These are phyloP conservation scores for Teunomyces atbi DNA, from an alignment of 805 yeast genomes.

Conservation along the genomic window DNA sequence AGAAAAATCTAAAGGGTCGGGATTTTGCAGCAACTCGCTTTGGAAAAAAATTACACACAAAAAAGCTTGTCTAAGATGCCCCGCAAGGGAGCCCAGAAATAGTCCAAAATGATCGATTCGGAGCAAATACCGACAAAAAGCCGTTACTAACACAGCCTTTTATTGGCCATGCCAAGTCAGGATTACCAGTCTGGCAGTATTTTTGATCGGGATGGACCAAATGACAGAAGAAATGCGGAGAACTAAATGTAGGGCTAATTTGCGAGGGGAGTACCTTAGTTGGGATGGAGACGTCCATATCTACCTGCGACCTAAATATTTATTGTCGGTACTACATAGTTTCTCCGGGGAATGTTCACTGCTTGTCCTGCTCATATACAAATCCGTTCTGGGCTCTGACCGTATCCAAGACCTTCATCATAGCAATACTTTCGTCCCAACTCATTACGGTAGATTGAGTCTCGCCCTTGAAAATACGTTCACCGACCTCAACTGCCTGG, in stretches of 20 bases:
- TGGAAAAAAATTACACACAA: not conserved
- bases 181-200: not conserved
- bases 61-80: not conserved
- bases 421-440: slow-evolving; percentile 44
- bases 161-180: not conserved
- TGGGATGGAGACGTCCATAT: too few species aligned
- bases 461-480: slow-evolving; percentile 40
- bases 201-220: not conserved
- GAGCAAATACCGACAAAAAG: not conserved
- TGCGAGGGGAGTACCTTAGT: too few species aligned
- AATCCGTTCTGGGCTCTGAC: slow-evolving; percentile 45
- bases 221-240: not conserved
- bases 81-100: not conserved
- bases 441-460: slow-evolving; percentile 37
- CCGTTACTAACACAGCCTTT: not conserved
- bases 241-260: not conserved
- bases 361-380: slow-evolving; percentile 40
- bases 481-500: slow-evolving; percentile 56
- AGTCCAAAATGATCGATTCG: not conserved
- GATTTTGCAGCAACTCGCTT: not conserved
- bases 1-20: not conserved
- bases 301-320: not conserved
- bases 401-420: slow-evolving; percentile 49
- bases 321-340: not conserved
- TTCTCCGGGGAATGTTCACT: not conserved